Evolutionary conservation across 306 rosid genomes (phyloP).

Genomic region (Phaseolus lunatus): DNA sequence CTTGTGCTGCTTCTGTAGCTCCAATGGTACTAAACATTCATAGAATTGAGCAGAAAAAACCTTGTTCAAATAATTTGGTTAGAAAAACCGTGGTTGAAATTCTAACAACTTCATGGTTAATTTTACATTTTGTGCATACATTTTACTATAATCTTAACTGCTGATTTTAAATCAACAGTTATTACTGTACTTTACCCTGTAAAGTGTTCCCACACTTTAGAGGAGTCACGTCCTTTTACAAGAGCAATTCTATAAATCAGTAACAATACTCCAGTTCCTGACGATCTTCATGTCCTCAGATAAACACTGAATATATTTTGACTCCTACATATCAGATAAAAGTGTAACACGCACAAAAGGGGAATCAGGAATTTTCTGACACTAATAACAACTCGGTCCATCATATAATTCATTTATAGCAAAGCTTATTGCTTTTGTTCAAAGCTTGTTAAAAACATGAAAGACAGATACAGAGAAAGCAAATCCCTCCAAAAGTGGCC

Average conservation of each 20-base stretch:
- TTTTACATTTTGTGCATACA: background rate
- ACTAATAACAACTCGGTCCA: background rate
- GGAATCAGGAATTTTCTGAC: background rate
- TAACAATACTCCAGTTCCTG: background rate
- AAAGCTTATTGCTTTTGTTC: slow-evolving; percentile 1
- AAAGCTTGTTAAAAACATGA: background rate
- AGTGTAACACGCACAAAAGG: background rate
- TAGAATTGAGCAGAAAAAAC: slow-evolving; percentile 29
- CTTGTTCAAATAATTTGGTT: slow-evolving; percentile 6
- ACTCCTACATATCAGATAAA: background rate
- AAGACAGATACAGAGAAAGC: slow-evolving; percentile 13
- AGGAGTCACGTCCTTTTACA: background rate
- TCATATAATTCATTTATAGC: slow-evolving; percentile 28
- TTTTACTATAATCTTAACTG: background rate
- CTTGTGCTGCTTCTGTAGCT: slow-evolving; percentile 16
- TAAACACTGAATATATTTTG: slow-evolving; percentile 1
- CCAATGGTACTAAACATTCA: slow-evolving; percentile 20
- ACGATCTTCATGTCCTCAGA: slow-evolving; percentile 27
- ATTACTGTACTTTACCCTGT: background rate
- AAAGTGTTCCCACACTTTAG: background rate
- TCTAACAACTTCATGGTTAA: background rate
- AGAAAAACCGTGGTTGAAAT: background rate
- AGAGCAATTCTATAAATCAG: slow-evolving; percentile 25
- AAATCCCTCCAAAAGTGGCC: background rate
- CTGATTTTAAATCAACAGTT: background rate